Base-by-base conservation (phyloP, 768 basidiomycete genomes). In the Pisolithus microcarpus region DNA sequence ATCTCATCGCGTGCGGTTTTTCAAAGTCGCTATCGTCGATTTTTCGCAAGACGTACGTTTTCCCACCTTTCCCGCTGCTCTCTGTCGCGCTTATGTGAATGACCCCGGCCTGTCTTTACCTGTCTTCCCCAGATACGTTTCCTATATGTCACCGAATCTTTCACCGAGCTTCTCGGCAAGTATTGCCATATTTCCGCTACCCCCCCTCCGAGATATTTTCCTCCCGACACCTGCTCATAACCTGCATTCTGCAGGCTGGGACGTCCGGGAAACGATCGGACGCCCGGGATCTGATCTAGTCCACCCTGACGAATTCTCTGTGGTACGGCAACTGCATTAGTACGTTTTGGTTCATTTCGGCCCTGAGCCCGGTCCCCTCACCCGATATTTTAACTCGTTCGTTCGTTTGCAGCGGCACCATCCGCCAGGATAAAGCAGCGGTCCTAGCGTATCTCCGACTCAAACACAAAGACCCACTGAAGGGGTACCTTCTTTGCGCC, bases 381-480 rank as follows among this genome's bases (percentile, higher is more conserved):
- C 42, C 16, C 28, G 36, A 24, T 38, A 9, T 36, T 48, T 21
- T 34, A 34, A 18, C 34, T 26, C 43, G 21, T 18, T 47, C 15
- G 21, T 53, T 46, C 21, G 21, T 53, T 46, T 30, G 42, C 56
- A 87, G 85, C 57, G 84, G 86, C 38, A 90, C 86, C 1, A 87
- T 90, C 54, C 71, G 74, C 38, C 77, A 82, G 59, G 88, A 91
- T 69, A 87, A 88, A 61, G 87, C 88, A 0, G 87, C 87, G 0
- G 83, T 79, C 16, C 75, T 90, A 19, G 84, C 81, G 3, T 91
- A 90, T 59, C 72, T 90, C 50, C 84, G 88, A 49, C 74, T 91
- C 69, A 77, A 78, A 61, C 88, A 90, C 71, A 89, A 88, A 60
- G 81, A 87, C 60, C 85, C 84, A 0, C 79, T 80, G 68, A 81